These are phyloP conservation scores for Talaromyces albobiverticillius DNA, from an alignment of 2,329 filamentous ascomycete genomes.

Conservation along the genomic window DNA sequence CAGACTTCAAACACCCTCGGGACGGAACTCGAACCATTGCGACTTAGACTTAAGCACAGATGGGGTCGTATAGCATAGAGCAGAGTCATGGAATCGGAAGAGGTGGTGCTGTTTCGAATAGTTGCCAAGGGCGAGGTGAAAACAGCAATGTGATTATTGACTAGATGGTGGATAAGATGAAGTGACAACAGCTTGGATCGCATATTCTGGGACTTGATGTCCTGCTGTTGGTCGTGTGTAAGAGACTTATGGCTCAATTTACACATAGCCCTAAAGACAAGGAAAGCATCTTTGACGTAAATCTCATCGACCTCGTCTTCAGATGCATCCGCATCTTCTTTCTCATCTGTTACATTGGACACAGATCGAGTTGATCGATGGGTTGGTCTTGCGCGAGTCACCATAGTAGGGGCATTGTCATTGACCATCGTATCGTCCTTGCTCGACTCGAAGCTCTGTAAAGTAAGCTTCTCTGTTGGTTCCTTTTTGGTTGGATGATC, in stretches of 20 bases:
- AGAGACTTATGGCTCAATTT: conserved; percentile 93
- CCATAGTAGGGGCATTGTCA: conserved; percentile 66
- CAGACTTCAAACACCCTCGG: conserved; percentile 91
- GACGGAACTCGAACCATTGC: conserved; percentile 92
- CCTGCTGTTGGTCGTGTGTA: conserved; percentile 84
- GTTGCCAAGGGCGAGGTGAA: conserved; percentile 91
- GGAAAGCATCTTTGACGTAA: conserved; percentile 93
- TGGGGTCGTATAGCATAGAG: conserved; percentile 96
- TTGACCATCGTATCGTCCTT: conserved; percentile 66
- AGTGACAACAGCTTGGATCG: conserved; percentile 93
- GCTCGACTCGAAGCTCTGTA: conserved; percentile 66
- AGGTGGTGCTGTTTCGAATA: conserved; percentile 85
- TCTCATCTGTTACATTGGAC: conserved; percentile 35
- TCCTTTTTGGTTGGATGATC: conserved; percentile 53
- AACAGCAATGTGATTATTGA: conserved; percentile 89
- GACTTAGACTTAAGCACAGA: conserved; percentile 87
- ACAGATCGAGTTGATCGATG: conserved; percentile 46
- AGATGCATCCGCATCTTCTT: conserved; percentile 37
- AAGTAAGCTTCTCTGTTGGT: conserved; percentile 58
- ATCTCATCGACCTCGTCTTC: conserved; percentile 84
- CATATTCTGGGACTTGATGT: conserved; percentile 93
- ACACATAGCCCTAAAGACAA: conserved; percentile 96
- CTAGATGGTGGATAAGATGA: conserved; percentile 89
- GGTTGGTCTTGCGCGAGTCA: conserved; percentile 56
- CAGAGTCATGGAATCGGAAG: conserved; percentile 79